Evolutionary conservation across 768 basidiomycete species (phyloP).

Genomic region (Serendipita vermifera): DNA sequence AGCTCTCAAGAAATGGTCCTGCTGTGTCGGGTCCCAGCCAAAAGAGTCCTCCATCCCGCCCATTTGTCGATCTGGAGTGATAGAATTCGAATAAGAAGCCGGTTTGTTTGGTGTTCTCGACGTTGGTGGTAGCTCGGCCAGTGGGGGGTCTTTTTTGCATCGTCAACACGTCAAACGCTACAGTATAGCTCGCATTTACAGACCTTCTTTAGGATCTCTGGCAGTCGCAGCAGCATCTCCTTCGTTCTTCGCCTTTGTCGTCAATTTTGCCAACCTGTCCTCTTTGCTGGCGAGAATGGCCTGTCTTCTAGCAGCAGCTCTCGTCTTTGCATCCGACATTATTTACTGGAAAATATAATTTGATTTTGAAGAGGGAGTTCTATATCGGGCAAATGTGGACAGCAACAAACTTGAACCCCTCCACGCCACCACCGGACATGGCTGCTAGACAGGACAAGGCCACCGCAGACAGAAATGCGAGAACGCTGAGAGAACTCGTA

Average conservation of each 20-base stretch:
- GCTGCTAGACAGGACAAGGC: constrained; percentile 59
- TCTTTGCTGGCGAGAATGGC: constrained; percentile 1
- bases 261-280: constrained; percentile 1
- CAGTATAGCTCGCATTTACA: background rate
- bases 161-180: background rate
- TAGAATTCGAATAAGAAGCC: background rate
- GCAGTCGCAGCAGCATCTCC: constrained; percentile 1
- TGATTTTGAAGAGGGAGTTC: too few species aligned
- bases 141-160: background rate
- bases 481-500: constrained; percentile 72
- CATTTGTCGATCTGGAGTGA: background rate
- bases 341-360: too few species aligned
- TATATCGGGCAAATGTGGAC: background rate
- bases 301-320: constrained; percentile 4
- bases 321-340: constrained; percentile 2
- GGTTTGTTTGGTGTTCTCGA: background rate
- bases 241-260: constrained; percentile 4
- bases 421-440: constrained; percentile 8
- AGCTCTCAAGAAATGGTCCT: background rate
- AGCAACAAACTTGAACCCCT: background rate
- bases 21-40: background rate
- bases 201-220: background rate
- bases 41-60: background rate
- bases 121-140: background rate
- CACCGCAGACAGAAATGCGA: constrained; percentile 66